Evolutionary conservation across 2,329 filamentous ascomycete genomes (phyloP).

Genomic region (Aspergillus thermomutatus): DNA sequence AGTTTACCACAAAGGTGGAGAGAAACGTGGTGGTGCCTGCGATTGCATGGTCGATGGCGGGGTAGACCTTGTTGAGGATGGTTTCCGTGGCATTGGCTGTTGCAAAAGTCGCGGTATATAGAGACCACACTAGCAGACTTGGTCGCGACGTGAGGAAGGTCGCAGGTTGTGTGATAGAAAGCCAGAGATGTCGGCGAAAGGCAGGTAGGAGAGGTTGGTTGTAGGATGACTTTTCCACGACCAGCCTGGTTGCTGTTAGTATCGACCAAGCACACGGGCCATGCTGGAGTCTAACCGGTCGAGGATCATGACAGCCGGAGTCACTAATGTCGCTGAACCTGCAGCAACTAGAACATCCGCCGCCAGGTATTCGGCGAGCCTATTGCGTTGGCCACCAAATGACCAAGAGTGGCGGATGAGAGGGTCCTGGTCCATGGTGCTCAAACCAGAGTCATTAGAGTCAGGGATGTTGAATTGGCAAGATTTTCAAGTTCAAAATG

Average conservation of each 20-base stretch:
- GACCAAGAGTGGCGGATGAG: slow-evolving; percentile 21
- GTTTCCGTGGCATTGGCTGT: slow-evolving; percentile 84
- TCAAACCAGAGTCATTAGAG: background rate
- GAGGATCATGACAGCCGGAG: slow-evolving; percentile 78
- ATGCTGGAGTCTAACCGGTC: slow-evolving; percentile 61
- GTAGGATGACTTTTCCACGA: slow-evolving; percentile 41
- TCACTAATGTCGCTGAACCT: slow-evolving; percentile 68
- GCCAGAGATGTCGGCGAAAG: slow-evolving; percentile 31
- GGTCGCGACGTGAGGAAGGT: slow-evolving; percentile 40
- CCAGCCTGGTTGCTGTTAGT: slow-evolving; percentile 32
- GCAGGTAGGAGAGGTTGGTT: slow-evolving; percentile 31
- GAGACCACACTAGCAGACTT: slow-evolving; percentile 41
- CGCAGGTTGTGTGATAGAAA: slow-evolving; percentile 36
- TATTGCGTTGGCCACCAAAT: slow-evolving; percentile 30
- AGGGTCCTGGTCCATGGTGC: slow-evolving; percentile 26
- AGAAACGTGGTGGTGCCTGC: slow-evolving; percentile 73
- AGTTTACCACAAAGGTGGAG: slow-evolving; percentile 71
- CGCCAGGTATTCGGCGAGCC: slow-evolving; percentile 45
- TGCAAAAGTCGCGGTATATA: slow-evolving; percentile 85
- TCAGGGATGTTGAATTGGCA: no score
- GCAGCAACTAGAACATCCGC: slow-evolving; percentile 66
- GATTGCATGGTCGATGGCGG: slow-evolving; percentile 59
- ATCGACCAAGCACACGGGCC: background rate
- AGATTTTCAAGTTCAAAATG: background rate
- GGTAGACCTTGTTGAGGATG: slow-evolving; percentile 55